Evolutionary conservation across 352 stramenopile species (phyloP).

Genomic region (Peronospora destructor): DNA sequence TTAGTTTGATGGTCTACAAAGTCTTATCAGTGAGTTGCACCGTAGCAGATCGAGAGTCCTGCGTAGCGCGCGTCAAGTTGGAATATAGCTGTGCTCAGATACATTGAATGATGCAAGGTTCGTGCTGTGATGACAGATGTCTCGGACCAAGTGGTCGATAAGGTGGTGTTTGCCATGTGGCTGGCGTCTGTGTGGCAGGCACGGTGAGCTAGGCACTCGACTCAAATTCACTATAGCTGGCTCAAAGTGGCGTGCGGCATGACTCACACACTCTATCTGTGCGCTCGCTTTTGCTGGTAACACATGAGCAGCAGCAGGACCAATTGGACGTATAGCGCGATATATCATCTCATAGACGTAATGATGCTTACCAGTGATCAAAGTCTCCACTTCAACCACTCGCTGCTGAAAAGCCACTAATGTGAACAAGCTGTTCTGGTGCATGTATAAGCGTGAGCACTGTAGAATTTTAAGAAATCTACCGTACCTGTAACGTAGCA

Average conservation of each 20-base stretch:
- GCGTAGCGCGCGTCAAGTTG: constrained; percentile 21
- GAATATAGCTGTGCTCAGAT: constrained; percentile 14
- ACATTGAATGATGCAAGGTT: background rate
- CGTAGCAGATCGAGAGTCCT: constrained; percentile 12
- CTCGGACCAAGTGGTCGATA: constrained; percentile 13
- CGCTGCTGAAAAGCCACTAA: constrained; percentile 1
- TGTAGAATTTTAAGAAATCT: background rate
- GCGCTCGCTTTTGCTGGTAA: constrained; percentile 9
- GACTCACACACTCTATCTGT: constrained; percentile 11
- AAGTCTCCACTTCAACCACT: constrained; percentile 3
- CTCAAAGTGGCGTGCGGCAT: constrained; percentile 16
- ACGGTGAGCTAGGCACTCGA: constrained; percentile 1
- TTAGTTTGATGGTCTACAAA: background rate
- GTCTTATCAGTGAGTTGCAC: constrained; percentile 1
- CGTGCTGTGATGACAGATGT: constrained; percentile 2
- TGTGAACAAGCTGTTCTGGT: constrained; percentile 11
- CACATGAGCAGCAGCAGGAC: constrained; percentile 6
- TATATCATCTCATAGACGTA: constrained; percentile 12
- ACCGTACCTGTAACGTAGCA: too few species aligned
- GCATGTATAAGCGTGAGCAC: background rate
- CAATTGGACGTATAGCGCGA: background rate
- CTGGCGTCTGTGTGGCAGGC: constrained; percentile 7
- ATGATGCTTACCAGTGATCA: constrained; percentile 4
- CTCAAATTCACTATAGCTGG: constrained; percentile 16
- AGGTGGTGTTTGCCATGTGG: background rate